Percentiles rank a stretch among this genome's conserved stretches.
phyloP scores from a whole-genome alignment of 176 grass and related monocot species.

The Pontederia crassipes region DNA sequence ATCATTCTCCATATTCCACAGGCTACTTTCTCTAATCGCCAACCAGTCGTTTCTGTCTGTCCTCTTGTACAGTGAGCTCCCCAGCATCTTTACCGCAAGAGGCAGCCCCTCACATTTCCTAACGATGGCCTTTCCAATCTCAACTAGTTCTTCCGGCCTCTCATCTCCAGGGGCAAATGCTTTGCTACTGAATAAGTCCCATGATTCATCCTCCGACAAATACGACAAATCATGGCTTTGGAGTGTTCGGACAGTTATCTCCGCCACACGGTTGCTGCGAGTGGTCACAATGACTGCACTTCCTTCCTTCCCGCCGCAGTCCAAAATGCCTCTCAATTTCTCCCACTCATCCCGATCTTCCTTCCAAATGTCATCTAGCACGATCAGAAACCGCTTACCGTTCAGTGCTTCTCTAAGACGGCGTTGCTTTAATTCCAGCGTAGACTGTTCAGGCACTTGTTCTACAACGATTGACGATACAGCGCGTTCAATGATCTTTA shows the following conservation, averaged over 20 bases:
- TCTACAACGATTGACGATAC: slow-evolving; percentile 1
- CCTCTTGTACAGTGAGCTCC: slow-evolving; percentile 6
- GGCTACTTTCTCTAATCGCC: not conserved
- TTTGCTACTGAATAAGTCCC: slow-evolving; percentile 3
- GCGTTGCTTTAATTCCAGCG: not conserved
- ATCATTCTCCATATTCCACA: slow-evolving; percentile 3
- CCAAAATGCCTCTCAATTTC: not conserved
- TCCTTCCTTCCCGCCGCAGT: not conserved
- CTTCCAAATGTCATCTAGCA: slow-evolving; percentile 39
- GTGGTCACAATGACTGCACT: slow-evolving; percentile 30
- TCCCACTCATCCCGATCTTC: slow-evolving; percentile 13
- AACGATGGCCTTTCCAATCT: too few relatives aligned
- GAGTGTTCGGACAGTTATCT: slow-evolving; percentile 15
- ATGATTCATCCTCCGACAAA: slow-evolving; percentile 3
- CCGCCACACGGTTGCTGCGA: not conserved
- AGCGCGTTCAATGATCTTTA: not conserved
- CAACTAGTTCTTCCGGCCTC: too few relatives aligned
- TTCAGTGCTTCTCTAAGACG: not conserved
- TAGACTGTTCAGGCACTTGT: fast-evolving
- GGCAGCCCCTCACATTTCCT: too few relatives aligned
- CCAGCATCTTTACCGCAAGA: too few relatives aligned
- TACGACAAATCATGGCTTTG: not conserved
- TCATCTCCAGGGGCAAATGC: too few relatives aligned
- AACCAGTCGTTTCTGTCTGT: too few relatives aligned
- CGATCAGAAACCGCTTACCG: not conserved